phyloP scores from a whole-genome alignment of 352 stramenopile species.

The Phytophthora fragariae region DNA sequence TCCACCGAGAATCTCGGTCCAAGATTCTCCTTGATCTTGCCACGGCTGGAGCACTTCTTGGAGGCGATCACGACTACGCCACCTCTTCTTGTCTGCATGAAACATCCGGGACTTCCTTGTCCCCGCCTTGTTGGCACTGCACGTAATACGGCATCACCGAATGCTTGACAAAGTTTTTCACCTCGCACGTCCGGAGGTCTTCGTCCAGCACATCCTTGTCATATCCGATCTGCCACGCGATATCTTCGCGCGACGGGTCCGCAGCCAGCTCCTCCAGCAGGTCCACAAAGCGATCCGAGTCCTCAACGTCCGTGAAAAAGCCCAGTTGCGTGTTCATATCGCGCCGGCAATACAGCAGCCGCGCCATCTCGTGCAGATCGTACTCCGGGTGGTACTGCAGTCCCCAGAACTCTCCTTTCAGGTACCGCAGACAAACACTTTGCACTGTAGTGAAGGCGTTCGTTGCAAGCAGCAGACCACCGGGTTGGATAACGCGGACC shows the following conservation, averaged over 20 bases:
- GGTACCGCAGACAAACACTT: slow-evolving; percentile 56
- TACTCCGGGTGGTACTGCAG: slow-evolving; percentile 86
- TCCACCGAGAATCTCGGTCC: too few relatives aligned
- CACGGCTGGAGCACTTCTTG: too few relatives aligned
- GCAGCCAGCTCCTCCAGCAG: slow-evolving; percentile 64
- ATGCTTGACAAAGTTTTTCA: slow-evolving; percentile 79
- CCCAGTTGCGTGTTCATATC: slow-evolving; percentile 67
- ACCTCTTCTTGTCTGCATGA: slow-evolving; percentile 37
- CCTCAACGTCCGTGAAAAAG: slow-evolving; percentile 65
- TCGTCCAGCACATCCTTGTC: slow-evolving; percentile 78
- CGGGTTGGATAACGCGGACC: slow-evolving; percentile 62
- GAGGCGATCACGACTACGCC: slow-evolving; percentile 11
- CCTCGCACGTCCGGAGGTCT: slow-evolving; percentile 67
- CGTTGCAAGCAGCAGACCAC: slow-evolving; percentile 56
- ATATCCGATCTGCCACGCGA: slow-evolving; percentile 72
- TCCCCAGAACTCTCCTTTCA: slow-evolving; percentile 81
- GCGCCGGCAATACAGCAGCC: slow-evolving; percentile 70
- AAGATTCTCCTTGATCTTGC: too few relatives aligned
- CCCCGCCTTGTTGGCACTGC: slow-evolving; percentile 14
- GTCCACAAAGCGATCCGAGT: slow-evolving; percentile 56
- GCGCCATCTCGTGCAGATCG: slow-evolving; percentile 80
- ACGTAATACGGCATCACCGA: slow-evolving; percentile 71
- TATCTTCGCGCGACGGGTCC: slow-evolving; percentile 59
- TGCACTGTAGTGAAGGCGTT: slow-evolving; percentile 74
- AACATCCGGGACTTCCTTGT: slow-evolving; percentile 21